Conservation (phyloP, 352 stramenopile species). For the Globisporangium orthogonon region DNA sequence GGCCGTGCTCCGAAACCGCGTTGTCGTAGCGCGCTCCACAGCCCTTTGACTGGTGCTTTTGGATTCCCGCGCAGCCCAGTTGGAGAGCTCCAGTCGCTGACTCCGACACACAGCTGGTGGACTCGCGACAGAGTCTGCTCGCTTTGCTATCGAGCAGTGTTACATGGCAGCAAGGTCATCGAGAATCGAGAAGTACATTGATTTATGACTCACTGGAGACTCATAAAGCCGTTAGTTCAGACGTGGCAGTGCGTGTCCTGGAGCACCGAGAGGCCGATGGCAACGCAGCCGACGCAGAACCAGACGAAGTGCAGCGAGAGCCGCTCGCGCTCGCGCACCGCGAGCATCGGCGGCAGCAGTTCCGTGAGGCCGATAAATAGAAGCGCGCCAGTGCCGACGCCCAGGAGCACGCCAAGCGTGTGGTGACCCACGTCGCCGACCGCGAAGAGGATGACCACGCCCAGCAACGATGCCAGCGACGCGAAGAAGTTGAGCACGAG, state of each 20-base stretch:
- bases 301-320: constrained; percentile 8
- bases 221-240: neutral
- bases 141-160: too few relatives aligned
- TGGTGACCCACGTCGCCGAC: constrained; percentile 15
- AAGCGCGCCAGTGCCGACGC: constrained; percentile 11
- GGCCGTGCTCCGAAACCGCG: too few relatives aligned
- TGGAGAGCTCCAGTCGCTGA: too few relatives aligned
- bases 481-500: constrained; percentile 18
- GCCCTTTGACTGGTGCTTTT: too few relatives aligned
- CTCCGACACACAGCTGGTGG: too few relatives aligned
- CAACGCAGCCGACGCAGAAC: constrained; percentile 12
- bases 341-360: constrained; percentile 14
- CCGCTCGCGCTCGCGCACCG: constrained; percentile 6
- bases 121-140: too few relatives aligned
- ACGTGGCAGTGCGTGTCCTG: constrained; percentile 11
- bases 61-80: too few relatives aligned
- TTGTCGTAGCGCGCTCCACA: too few relatives aligned
- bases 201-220: too few relatives aligned
- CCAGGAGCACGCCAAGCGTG: constrained; percentile 21
- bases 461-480: constrained; percentile 20
- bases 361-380: constrained; percentile 12
- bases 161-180: too few relatives aligned
- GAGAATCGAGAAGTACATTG: too few relatives aligned
- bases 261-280: constrained; percentile 12
- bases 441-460: constrained; percentile 21